Percentiles rank a stretch among this genome's conserved stretches.
Evolutionary conservation across 208 protist species (phyloP).

Genomic region (Acanthamoeba lenticulata): DNA sequence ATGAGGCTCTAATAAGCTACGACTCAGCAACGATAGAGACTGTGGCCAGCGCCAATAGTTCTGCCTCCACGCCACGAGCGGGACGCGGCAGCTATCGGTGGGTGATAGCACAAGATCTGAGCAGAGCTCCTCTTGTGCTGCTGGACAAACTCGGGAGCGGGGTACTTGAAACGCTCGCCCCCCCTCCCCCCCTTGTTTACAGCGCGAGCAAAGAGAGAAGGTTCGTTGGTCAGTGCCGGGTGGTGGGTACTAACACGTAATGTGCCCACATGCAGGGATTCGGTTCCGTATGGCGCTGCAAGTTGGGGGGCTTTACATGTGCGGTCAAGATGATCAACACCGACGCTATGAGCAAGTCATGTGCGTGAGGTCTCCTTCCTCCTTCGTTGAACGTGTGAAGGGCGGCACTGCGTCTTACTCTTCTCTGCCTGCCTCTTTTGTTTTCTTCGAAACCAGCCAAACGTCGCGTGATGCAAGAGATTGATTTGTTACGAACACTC

Average conservation of each 20-base stretch:
- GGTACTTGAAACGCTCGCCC: not conserved
- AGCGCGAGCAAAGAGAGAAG: too few relatives aligned
- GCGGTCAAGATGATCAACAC: slow-evolving; percentile 56
- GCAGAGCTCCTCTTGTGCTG: not conserved
- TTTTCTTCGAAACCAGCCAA: not conserved
- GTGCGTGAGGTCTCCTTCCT: not conserved
- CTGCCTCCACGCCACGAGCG: not conserved
- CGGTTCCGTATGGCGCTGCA: slow-evolving; percentile 32
- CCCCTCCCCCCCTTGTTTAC: not conserved
- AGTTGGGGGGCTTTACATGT: slow-evolving; percentile 36
- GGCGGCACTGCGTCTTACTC: not conserved
- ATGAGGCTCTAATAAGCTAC: not conserved
- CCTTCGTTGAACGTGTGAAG: not conserved
- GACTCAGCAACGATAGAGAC: not conserved
- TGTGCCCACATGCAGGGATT: not conserved
- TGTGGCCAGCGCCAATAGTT: not conserved
- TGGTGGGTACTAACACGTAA: not conserved
- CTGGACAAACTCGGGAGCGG: slow-evolving; percentile 36
- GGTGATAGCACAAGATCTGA: slow-evolving; percentile 6
- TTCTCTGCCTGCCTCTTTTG: not conserved
- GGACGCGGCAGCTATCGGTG: not conserved
- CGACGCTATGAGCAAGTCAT: slow-evolving; percentile 10
- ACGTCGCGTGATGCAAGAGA: slow-evolving; percentile 30
- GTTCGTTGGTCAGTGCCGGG: not conserved
- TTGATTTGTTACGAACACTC: not conserved